Conservation (phyloP, 2,329 filamentous ascomycete species). For the Alternaria viburni region DNA sequence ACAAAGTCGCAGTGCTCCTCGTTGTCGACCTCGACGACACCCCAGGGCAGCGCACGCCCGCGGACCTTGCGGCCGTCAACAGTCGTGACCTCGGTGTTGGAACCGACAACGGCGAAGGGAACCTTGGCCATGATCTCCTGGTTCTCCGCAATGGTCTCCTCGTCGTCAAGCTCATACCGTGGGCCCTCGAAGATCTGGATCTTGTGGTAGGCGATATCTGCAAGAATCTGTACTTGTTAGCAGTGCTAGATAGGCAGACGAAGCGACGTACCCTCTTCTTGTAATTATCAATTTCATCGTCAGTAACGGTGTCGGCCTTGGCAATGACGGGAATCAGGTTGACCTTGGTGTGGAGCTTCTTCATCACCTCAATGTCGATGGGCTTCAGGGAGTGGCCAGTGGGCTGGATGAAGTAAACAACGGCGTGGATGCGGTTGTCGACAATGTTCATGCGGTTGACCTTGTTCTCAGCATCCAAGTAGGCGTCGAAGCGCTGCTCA, state of each 20-base stretch:
- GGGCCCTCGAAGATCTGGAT: conserved; percentile 99
- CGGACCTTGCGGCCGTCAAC: conserved; percentile 94
- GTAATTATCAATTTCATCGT: conserved; percentile 93
- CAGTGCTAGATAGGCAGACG: not conserved
- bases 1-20: conserved; percentile 99
- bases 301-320: conserved; percentile 96
- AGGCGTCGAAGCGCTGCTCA: conserved; percentile 97
- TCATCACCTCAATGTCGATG: conserved; percentile 99
- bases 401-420: conserved; percentile 99
- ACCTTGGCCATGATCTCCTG: conserved; percentile 99
- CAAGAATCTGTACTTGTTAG: conserved; percentile 73
- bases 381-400: conserved; percentile 98
- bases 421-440: conserved; percentile 98
- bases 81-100: conserved; percentile 90
- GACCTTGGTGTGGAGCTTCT: conserved; percentile 99
- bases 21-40: conserved; percentile 98
- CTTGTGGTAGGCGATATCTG: conserved; percentile 94
- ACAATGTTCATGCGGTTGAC: conserved; percentile 99
- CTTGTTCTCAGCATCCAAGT: conserved; percentile 99
- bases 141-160: conserved; percentile 99
- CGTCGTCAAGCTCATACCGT: conserved; percentile 97
- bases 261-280: conserved; percentile 83
- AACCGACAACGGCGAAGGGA: conserved; percentile 96
- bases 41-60: conserved; percentile 96
- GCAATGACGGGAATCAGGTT: conserved; percentile 99